Base-by-base conservation (phyloP, 148 eudicot genomes). In the Mesembryanthemum crystallinum region DNA sequence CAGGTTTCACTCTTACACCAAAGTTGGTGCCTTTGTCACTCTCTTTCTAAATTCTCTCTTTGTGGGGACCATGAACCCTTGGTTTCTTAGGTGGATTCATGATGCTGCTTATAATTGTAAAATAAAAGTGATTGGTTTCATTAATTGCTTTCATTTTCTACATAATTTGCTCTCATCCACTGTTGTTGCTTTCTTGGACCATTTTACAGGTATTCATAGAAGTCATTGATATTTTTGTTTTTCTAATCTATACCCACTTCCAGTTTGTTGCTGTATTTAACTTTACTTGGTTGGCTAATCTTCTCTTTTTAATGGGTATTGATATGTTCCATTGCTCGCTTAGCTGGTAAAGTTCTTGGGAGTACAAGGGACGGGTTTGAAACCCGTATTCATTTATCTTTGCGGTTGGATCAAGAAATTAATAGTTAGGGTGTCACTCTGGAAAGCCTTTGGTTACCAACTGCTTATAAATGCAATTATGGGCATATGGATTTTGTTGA, bases 41-140 rank as follows among this genome's bases (percentile, higher is more conserved):
- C 33, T 35, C 37, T 37, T 23, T 47, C 30, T 47, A 8, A 33
- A 13, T 62, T 61, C 28, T 64, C 10, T 66, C 29, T 3, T 45
- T 43, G 68, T 76, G 69, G 83, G 81, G 78, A 74, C 77, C 81
- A 81, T 76, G 27, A 55, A 67, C n/a, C 37, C 67, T 65, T 75
- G 79, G 64, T 61, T 76, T 81, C 77, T 86, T 71, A 69, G 87
- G 83, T 80, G 82, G 82, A 17, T 43, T 77, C 83, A 84, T 81
- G 69, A 74, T 76, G 47, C 29, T 82, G 79, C 55, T 72, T 75
- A 76, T 78, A 73, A 84, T 77, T 78, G 70, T 76, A 64, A 73
- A 75, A 72, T 71, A 60, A 77, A 79, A 74, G 72, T 77, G 78
- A 76, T 73, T 66, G 67, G 59, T 59, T 76, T 74, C 71, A 62